Percentiles rank a stretch among this genome's conserved stretches.
Evolutionary conservation across 2,329 filamentous ascomycete genomes (phyloP).

Genomic region (Raffaelea arxii): DNA sequence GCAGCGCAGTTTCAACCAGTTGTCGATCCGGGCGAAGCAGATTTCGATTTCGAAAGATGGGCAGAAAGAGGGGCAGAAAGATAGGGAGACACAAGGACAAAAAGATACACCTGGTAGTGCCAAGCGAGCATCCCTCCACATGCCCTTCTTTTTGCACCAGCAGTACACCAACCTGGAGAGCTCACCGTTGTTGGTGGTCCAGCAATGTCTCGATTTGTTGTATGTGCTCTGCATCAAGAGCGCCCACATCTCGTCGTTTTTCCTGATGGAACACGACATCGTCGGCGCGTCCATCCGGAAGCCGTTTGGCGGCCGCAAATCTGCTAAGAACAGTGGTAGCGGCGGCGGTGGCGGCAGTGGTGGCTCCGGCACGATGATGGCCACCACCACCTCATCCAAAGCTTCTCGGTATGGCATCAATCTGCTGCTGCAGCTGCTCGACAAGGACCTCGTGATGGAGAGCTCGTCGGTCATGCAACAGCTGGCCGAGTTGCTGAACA

Average conservation of each 20-base stretch:
- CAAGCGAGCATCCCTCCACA: slow-evolving; percentile 8
- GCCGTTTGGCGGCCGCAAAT: slow-evolving; percentile 54
- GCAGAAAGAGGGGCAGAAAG: slow-evolving; percentile 9
- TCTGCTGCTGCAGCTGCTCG: slow-evolving; percentile 74
- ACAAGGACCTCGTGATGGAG: slow-evolving; percentile 92
- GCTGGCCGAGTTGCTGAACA: slow-evolving; percentile 75
- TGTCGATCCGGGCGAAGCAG: slow-evolving; percentile 85
- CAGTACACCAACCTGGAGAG: slow-evolving; percentile 67
- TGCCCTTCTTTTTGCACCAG: no score
- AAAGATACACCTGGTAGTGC: slow-evolving; percentile 57
- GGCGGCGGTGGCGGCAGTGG: slow-evolving; percentile 88
- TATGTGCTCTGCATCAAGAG: slow-evolving; percentile 79
- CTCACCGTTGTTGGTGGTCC: slow-evolving; percentile 88
- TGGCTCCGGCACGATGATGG: no score
- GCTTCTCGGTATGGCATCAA: slow-evolving; percentile 87
- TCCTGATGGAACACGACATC: slow-evolving; percentile 84
- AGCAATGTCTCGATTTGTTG: slow-evolving; percentile 83
- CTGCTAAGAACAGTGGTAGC: no score
- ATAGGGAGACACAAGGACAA: not conserved
- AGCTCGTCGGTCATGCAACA: slow-evolving; percentile 96
- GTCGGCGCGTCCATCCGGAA: slow-evolving; percentile 66
- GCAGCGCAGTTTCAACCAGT: slow-evolving; percentile 87
- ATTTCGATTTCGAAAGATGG: slow-evolving; percentile 52
- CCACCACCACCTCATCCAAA: no score
- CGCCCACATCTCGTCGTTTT: slow-evolving; percentile 78